A percentile compares a stretch with the other conserved stretches of the same genome.
Conservation (phyloP, 1,284 basidiomycete genomes). For the Rhizoctonia solani region DNA sequence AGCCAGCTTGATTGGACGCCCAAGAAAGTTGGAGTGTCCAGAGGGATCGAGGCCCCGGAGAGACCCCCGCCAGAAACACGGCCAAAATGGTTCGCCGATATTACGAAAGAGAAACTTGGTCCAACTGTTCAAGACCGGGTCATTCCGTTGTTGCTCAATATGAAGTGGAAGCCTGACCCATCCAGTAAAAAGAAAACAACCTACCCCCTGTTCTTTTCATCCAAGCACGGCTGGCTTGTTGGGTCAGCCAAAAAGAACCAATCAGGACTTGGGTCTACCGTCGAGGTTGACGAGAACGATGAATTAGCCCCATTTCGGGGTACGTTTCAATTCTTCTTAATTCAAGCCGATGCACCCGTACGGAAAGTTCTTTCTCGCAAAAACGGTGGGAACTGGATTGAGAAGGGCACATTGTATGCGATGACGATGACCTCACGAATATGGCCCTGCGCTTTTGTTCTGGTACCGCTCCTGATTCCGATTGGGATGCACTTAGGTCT, state of each 20-base stretch:
- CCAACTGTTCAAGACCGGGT: background rate
- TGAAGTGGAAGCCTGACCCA: slow-evolving; percentile 44
- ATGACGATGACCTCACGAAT: background rate
- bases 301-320: slow-evolving; percentile 5
- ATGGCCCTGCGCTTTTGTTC: slow-evolving; percentile 20
- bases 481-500: background rate
- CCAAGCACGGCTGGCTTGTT: slow-evolving; percentile 7
- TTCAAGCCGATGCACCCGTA: background rate
- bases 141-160: slow-evolving; percentile 40
- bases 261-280: slow-evolving; percentile 10
- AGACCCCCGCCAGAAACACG: background rate
- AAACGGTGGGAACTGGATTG: slow-evolving; percentile 11
- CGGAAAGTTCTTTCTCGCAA: background rate
- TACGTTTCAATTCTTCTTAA: background rate
- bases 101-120: slow-evolving; percentile 11
- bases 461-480: background rate
- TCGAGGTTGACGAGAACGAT: slow-evolving; percentile 16
- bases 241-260: slow-evolving; percentile 32
- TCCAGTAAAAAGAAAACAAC: slow-evolving; percentile 2
- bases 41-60: background rate
- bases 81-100: slow-evolving; percentile 16
- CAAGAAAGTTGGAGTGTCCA: slow-evolving; percentile 54
- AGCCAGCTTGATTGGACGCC: slow-evolving; percentile 95
- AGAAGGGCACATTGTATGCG: slow-evolving; percentile 13
- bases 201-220: slow-evolving; percentile 21